A percentile compares a stretch with the other conserved stretches of the same genome.
Conservation (phyloP, 1,284 basidiomycete species). For the Cutaneotrichosporon cutaneum region DNA sequence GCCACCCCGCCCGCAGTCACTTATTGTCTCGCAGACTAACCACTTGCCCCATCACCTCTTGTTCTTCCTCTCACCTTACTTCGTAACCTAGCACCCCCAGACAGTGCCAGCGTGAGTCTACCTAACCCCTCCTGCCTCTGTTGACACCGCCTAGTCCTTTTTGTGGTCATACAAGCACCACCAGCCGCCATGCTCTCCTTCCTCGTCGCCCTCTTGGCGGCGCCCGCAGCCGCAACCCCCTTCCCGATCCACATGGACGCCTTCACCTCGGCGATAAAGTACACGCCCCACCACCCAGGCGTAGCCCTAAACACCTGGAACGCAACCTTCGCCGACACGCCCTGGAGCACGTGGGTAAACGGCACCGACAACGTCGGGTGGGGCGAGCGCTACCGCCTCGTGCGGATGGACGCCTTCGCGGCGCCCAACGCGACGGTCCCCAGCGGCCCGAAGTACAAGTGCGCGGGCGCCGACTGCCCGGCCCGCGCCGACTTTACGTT, state of each 20-base stretch:
- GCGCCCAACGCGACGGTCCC: neutral
- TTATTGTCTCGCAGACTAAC: too few relatives aligned
- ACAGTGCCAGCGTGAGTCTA: too few relatives aligned
- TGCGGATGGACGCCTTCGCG: neutral
- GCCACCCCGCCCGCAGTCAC: too few relatives aligned
- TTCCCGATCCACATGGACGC: neutral
- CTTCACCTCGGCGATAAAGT: neutral
- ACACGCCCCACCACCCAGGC: neutral
- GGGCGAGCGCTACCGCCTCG: neutral
- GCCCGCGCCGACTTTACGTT: neutral
- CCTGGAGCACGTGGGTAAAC: neutral
- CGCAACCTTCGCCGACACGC: neutral
- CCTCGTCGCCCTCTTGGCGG: neutral
- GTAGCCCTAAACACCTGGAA: neutral
- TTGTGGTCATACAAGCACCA: too few relatives aligned
- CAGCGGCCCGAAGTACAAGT: neutral
- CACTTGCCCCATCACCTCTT: too few relatives aligned
- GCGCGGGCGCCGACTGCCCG: neutral
- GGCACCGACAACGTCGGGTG: neutral
- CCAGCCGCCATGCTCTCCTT: constrained; percentile 2
- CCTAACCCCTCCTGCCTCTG: too few relatives aligned
- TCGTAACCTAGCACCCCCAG: too few relatives aligned
- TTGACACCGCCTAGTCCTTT: too few relatives aligned
- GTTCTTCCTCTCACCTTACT: too few relatives aligned
- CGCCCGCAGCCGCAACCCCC: neutral